Evolutionary conservation across 2,329 filamentous ascomycete species (phyloP), one percentile per base, ranked within the genome.

Genomic region (Pseudocercospora cruenta): DNA sequence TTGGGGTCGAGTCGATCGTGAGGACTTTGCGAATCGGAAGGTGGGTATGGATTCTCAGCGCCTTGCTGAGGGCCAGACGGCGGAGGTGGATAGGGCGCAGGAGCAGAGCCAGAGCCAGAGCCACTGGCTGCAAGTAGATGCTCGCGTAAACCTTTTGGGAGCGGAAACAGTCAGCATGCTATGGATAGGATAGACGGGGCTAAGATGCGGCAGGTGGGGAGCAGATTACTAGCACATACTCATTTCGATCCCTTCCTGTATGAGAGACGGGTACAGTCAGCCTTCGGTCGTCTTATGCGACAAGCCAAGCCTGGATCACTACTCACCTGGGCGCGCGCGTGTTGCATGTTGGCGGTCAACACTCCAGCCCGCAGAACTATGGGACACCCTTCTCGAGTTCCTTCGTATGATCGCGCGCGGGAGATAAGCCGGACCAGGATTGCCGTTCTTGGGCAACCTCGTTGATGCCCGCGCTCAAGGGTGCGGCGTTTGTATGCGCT

Each of bases 41-140:
- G 80, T 69, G 67, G 78, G 73, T 80, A 82, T 74, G 68, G 80
- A 72, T 74, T 66, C 45, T 74, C 71, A 36, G 70, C 69, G 10
- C 49, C 70, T 45, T 67, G 67, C 21, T 70, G 64, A 14, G 67
- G 60, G 1, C 67, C 68, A 71, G 78, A 60, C 67, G 68, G 64
- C 70, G 77, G 71, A 69, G 76, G 65, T 68, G 80, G 77, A 53
- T 81, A 78, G 68, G 81, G 80, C 14, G 80, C 74, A 21, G 78
- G 78, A 39, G 70, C 61, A 73, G 76, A 62, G 77, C 76, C 70
- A 55, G 73, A 64, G 54, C 81, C 79, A 58, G 73, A 64, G 54
- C 81, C 79, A 69, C 78, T 79, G 62, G 82, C 81, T 72, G 84
- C 86, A 71, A 89, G 82, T 53, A 89, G 85, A 73, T 88, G 87